Percentiles rank a stretch among this genome's conserved stretches.
These are phyloP conservation scores for Colletotrichum higginsianum DNA, from an alignment of 2,329 filamentous ascomycete species.

Conservation along the genomic window DNA sequence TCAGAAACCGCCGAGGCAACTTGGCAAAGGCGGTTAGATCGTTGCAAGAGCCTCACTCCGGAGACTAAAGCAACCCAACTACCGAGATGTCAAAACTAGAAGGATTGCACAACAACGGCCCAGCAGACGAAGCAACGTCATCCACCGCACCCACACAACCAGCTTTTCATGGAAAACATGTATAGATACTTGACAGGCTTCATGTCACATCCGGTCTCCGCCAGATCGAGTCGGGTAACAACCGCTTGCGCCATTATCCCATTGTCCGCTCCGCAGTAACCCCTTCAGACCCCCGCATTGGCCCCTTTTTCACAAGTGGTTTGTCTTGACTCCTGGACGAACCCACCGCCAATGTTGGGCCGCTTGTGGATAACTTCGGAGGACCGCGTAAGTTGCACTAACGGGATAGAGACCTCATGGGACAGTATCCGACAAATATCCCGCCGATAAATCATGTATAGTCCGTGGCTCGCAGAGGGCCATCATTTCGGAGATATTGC, in stretches of 20 bases:
- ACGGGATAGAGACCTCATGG: constrained; percentile 18
- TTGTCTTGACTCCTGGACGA: not conserved
- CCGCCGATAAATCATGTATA: constrained; percentile 1
- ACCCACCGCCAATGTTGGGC: constrained; percentile 31
- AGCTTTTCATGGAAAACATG: not conserved
- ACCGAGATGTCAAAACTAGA: constrained; percentile 12
- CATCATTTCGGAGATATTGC: constrained; percentile 32
- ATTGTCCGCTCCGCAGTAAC: not conserved
- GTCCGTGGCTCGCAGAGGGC: not conserved
- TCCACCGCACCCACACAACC: not conserved
- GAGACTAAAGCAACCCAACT: constrained; percentile 26
- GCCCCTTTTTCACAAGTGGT: not conserved
- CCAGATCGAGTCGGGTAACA: not conserved
- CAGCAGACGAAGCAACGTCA: not conserved
- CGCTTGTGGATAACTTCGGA: constrained; percentile 30
- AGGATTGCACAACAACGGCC: constrained; percentile 9
- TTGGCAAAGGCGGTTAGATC: not conserved
- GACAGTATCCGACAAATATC: constrained; percentile 13
- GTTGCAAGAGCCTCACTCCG: constrained; percentile 10
- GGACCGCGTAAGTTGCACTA: constrained; percentile 7
- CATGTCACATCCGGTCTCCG: not conserved
- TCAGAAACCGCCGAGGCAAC: constrained; percentile 7
- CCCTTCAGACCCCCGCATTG: not conserved
- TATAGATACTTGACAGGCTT: not conserved
- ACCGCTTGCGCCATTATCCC: not conserved